Conservation (phyloP, 495 filamentous ascomycete genomes). For the Articulospora tetracladia region DNA sequence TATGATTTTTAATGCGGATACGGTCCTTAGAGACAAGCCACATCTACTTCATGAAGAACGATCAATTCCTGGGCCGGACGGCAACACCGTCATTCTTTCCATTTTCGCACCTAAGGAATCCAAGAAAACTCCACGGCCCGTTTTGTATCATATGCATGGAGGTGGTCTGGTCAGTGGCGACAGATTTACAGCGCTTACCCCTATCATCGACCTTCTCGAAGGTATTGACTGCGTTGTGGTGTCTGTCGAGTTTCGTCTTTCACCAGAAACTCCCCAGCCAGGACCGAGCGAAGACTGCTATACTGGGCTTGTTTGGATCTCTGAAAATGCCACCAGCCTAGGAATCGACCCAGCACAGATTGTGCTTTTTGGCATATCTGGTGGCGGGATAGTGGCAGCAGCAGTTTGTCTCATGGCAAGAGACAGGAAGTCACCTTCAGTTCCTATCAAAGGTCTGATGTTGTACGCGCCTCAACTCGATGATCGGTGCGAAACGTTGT, state of each 20-base stretch:
- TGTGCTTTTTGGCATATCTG: constrained; percentile 26
- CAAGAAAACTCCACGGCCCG: background rate
- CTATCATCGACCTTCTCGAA: constrained; percentile 13
- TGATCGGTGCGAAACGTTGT: constrained; percentile 7
- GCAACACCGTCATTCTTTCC: background rate
- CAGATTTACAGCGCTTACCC: constrained; percentile 10
- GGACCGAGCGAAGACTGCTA: constrained; percentile 26
- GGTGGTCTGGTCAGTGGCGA: constrained; percentile 4
- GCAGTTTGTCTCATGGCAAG: constrained; percentile 22
- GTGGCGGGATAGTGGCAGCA: constrained; percentile 29
- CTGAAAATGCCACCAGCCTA: constrained; percentile 20
- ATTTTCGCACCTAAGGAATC: constrained; percentile 4
- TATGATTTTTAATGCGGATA: background rate
- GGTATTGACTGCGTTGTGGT: constrained; percentile 19
- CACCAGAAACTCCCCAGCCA: constrained; percentile 25
- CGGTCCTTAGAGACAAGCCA: constrained; percentile 1
- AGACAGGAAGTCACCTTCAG: constrained; percentile 12
- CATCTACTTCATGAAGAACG: constrained; percentile 1
- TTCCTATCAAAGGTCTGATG: constrained; percentile 12
- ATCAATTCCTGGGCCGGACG: constrained; percentile 4
- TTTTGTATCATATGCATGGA: constrained; percentile 8
- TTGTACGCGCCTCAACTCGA: constrained; percentile 9
- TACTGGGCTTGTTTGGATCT: constrained; percentile 25
- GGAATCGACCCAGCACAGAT: constrained; percentile 26
- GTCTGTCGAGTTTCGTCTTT: constrained; percentile 29